Evolutionary conservation across 495 filamentous ascomycete species (phyloP).

Genomic region (Trichoderma virens): DNA sequence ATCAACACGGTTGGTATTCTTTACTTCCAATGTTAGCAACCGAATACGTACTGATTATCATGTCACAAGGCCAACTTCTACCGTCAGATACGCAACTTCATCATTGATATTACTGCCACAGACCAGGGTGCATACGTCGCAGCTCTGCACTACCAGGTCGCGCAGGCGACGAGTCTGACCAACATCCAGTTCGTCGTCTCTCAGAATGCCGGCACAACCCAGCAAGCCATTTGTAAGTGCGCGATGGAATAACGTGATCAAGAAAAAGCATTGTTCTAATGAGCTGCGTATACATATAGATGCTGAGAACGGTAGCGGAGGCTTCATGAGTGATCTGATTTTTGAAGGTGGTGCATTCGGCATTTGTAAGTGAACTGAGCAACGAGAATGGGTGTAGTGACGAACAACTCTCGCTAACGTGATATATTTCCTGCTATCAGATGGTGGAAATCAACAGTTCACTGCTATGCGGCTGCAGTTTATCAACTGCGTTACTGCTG

Average conservation of each 20-base stretch:
- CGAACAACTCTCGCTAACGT: too few relatives aligned
- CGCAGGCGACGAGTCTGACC: slow-evolving; percentile 84
- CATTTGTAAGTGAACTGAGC: too few relatives aligned
- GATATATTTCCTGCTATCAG: too few relatives aligned
- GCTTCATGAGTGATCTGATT: slow-evolving; percentile 55
- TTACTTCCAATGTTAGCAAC: too few relatives aligned
- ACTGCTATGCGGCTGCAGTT: slow-evolving; percentile 69
- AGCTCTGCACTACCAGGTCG: slow-evolving; percentile 97
- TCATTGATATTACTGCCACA: slow-evolving; percentile 74
- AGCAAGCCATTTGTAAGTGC: too few relatives aligned
- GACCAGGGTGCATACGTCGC: slow-evolving; percentile 53
- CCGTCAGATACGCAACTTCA: slow-evolving; percentile 89
- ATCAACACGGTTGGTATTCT: too few relatives aligned
- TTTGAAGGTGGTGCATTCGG: slow-evolving; percentile 69
- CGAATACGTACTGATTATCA: too few relatives aligned
- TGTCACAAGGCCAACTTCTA: slow-evolving; percentile 65
- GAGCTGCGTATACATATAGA: slow-evolving; percentile 49
- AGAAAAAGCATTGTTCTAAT: too few relatives aligned
- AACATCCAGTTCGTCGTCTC: slow-evolving; percentile 44
- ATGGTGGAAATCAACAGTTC: slow-evolving; percentile 73
- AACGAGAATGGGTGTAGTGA: too few relatives aligned
- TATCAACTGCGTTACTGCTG: slow-evolving; percentile 47
- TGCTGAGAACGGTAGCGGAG: slow-evolving; percentile 62
- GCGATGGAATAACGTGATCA: too few relatives aligned
- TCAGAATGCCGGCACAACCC: background rate